Conservation (phyloP, 371 early-diverging fungal genomes). For the Apophysomyces variabilis region DNA sequence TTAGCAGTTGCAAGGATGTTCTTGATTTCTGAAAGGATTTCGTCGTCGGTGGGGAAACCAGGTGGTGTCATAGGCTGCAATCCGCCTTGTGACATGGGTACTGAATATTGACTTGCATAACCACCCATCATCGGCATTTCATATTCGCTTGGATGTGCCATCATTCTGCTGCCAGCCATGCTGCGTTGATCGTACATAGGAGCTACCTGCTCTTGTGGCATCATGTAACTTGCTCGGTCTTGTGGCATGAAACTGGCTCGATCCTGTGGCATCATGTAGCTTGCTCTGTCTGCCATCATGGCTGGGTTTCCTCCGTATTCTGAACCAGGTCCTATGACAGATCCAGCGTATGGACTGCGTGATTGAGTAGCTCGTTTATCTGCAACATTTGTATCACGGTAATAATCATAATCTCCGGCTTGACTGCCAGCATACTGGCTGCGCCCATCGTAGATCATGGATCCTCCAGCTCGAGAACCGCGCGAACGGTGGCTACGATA, state of each 20-base stretch:
- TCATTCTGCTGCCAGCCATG: conserved; percentile 16
- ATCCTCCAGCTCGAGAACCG: conserved; percentile 31
- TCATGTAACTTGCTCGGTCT: conserved; percentile 8
- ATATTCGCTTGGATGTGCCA: conserved; percentile 18
- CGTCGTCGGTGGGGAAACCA: conserved; percentile 82
- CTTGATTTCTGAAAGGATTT: conserved; percentile 80
- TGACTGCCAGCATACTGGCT: conserved; percentile 56
- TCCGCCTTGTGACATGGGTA: conserved; percentile 37
- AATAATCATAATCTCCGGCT: conserved; percentile 54
- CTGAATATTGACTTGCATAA: conserved; percentile 45
- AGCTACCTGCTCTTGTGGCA: conserved; percentile 7
- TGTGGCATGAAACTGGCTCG: conserved; percentile 18
- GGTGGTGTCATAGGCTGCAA: conserved; percentile 42
- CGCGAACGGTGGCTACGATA: conserved; percentile 43
- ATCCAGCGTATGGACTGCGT: conserved; percentile 37
- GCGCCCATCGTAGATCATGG: conserved; percentile 42
- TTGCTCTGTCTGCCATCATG: conserved; percentile 4
- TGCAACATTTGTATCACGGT: conserved; percentile 45
- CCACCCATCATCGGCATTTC: conserved; percentile 24
- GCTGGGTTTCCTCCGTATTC: conserved; percentile 32
- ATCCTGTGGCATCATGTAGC: conserved; percentile 19
- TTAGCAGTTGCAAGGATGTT: conserved; percentile 82
- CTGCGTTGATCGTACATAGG: conserved; percentile 17
- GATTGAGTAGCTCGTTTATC: conserved; percentile 31
- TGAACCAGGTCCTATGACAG: conserved; percentile 33